Conservation (phyloP, 441 rosid genomes). For the Raphanus hybrid region DNA sequence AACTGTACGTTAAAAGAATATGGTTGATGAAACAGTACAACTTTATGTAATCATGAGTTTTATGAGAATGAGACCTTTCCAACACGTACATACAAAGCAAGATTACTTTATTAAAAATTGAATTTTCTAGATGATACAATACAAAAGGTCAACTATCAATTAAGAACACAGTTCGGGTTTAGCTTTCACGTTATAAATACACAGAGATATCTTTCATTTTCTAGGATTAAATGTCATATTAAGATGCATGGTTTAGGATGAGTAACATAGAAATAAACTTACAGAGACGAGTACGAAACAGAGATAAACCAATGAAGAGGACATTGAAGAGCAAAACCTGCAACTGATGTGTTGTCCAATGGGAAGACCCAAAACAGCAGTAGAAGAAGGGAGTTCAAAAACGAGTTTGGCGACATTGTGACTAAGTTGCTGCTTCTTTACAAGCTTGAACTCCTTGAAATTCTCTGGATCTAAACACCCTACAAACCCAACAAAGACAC, state of each 20-base stretch:
- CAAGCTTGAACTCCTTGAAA: too few relatives aligned
- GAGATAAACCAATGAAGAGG: too few relatives aligned
- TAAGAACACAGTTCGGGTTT: background rate
- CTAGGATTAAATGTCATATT: background rate
- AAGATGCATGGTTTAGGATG: background rate
- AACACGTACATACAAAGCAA: background rate
- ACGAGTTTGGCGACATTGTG: too few relatives aligned
- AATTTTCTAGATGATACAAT: slow-evolving; percentile 6
- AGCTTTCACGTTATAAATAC: background rate
- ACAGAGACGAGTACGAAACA: slow-evolving; percentile 51
- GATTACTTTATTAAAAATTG: background rate
- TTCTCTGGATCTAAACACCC: too few relatives aligned
- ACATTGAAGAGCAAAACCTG: too few relatives aligned
- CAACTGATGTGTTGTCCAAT: too few relatives aligned
- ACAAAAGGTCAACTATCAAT: slow-evolving; percentile 3
- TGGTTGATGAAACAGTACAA: slow-evolving; percentile 38
- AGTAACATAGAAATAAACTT: slow-evolving; percentile 38
- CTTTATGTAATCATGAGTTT: slow-evolving; percentile 28
- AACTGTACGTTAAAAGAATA: slow-evolving; percentile 51
- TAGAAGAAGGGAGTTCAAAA: too few relatives aligned
- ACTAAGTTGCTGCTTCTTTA: too few relatives aligned
- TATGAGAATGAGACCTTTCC: slow-evolving; percentile 17
- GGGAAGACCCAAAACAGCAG: too few relatives aligned
- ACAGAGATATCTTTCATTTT: slow-evolving; percentile 10
- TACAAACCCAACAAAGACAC: background rate